These are phyloP conservation scores for Syncephalastrum monosporum DNA, from an alignment of 371 early-diverging fungal genomes.

Conservation along the genomic window DNA sequence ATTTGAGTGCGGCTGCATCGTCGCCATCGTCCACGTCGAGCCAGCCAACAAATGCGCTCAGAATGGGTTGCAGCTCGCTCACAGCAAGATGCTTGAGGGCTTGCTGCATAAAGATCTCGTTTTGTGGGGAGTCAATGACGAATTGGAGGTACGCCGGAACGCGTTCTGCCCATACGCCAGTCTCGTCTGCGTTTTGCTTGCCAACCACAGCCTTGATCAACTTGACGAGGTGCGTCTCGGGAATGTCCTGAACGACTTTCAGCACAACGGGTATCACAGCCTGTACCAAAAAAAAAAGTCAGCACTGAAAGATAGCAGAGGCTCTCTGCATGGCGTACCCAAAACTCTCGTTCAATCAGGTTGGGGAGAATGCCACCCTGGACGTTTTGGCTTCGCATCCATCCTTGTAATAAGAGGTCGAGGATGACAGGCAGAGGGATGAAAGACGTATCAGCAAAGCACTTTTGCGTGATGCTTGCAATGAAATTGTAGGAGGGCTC, in stretches of 20 bases:
- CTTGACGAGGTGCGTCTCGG: constrained; percentile 53
- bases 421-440: constrained; percentile 55
- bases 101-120: constrained; percentile 64
- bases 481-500: constrained; percentile 56
- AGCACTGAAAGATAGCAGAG: neutral
- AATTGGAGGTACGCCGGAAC: constrained; percentile 36
- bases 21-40: constrained; percentile 14
- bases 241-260: constrained; percentile 55
- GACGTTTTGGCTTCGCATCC: constrained; percentile 48
- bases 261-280: constrained; percentile 48
- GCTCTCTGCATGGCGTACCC: constrained; percentile 27
- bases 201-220: constrained; percentile 36
- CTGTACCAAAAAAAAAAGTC: constrained; percentile 5
- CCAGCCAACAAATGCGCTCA: constrained; percentile 47
- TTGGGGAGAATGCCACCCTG: constrained; percentile 48
- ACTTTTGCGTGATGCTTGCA: constrained; percentile 23
- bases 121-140: constrained; percentile 53
- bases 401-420: constrained; percentile 47
- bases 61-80: constrained; percentile 44
- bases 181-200: constrained; percentile 9
- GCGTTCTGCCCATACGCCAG: constrained; percentile 20
- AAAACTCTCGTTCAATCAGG: constrained; percentile 53
- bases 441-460: constrained; percentile 34
- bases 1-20: too few species aligned
- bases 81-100: constrained; percentile 46